Percentiles rank a stretch among this genome's conserved stretches.
Evolutionary conservation across 208 protist species (phyloP).

Genomic region (Kentomonas sorsogonicus): DNA sequence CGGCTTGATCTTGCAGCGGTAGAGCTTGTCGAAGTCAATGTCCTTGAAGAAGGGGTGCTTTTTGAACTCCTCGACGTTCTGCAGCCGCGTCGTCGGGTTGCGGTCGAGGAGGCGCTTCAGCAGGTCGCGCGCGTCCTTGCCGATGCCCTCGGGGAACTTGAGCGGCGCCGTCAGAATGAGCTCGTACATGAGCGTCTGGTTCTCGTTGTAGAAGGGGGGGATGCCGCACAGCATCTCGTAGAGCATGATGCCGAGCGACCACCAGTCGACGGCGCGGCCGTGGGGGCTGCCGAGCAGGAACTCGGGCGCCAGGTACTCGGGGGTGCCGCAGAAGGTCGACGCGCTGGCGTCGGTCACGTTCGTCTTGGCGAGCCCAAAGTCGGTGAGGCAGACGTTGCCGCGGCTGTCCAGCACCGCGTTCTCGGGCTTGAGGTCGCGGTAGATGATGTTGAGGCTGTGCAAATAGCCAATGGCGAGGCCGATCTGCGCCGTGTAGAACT

Average conservation of each 20-base stretch:
- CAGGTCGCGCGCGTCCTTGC: conserved; percentile 63
- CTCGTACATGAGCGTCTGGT: conserved; percentile 78
- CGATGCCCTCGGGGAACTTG: conserved; percentile 25
- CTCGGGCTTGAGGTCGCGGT: conserved; percentile 91
- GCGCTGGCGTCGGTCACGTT: conserved; percentile 57
- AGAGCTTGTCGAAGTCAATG: conserved; percentile 53
- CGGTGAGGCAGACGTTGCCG: conserved; percentile 84
- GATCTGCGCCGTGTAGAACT: conserved; percentile 92
- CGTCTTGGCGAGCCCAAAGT: conserved; percentile 87
- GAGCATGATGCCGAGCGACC: conserved; percentile 94
- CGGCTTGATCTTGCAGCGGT: conserved; percentile 50
- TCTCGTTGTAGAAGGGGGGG: conserved; percentile 93
- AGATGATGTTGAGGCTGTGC: conserved; percentile 90
- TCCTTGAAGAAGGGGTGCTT: conserved; percentile 79
- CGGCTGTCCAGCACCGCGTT: conserved; percentile 85
- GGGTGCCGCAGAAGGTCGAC: conserved; percentile 86
- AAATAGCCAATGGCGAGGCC: conserved; percentile 85
- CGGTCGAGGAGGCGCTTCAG: conserved; percentile 75
- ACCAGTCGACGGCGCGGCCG: conserved; percentile 96
- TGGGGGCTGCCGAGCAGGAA: conserved; percentile 86
- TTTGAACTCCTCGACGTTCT: conserved; percentile 77
- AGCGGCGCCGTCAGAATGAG: conserved; percentile 65
- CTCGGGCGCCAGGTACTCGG: conserved; percentile 92
- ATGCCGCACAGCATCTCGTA: conserved; percentile 95
- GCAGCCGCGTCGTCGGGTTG: conserved; percentile 64